Conservation (phyloP, 75 land plant genomes). For the Pinus taeda region DNA sequence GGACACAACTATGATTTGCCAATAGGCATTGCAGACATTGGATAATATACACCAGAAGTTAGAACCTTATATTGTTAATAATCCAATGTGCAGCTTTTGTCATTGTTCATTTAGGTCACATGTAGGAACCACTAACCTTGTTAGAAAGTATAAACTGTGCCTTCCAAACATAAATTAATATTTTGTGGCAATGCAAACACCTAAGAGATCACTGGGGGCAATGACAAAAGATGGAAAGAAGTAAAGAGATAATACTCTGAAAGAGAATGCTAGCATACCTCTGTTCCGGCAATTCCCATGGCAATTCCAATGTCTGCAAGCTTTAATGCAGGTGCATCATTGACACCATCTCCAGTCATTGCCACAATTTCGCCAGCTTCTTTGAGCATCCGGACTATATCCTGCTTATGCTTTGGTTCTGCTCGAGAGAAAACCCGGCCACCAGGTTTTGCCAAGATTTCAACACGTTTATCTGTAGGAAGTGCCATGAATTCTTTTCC, state of each 20-base stretch:
- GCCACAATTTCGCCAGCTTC: constrained; percentile 89
- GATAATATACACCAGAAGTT: too few relatives aligned
- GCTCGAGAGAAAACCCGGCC: constrained; percentile 88
- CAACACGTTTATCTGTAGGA: constrained; percentile 31
- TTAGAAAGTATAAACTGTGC: too few relatives aligned
- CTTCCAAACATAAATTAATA: too few relatives aligned
- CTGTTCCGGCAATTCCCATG: constrained; percentile 94
- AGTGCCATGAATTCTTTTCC: constrained; percentile 79
- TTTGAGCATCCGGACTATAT: constrained; percentile 83
- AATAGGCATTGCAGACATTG: too few relatives aligned
- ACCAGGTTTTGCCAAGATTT: constrained; percentile 53
- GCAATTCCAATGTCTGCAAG: constrained; percentile 95
- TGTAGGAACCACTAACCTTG: too few relatives aligned
- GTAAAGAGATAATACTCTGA: background rate
- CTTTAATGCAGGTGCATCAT: constrained; percentile 96
- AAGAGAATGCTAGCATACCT: constrained; percentile 40
- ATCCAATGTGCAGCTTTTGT: too few relatives aligned
- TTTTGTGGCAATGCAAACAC: too few relatives aligned
- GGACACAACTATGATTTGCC: too few relatives aligned
- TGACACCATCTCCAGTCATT: constrained; percentile 98
- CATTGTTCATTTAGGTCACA: too few relatives aligned
- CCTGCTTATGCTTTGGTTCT: constrained; percentile 92
- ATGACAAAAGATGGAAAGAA: background rate
- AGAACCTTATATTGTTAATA: too few relatives aligned
- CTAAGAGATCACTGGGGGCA: too few relatives aligned